Conservation (phyloP, 306 rosid genomes). For the Quercus robur region DNA sequence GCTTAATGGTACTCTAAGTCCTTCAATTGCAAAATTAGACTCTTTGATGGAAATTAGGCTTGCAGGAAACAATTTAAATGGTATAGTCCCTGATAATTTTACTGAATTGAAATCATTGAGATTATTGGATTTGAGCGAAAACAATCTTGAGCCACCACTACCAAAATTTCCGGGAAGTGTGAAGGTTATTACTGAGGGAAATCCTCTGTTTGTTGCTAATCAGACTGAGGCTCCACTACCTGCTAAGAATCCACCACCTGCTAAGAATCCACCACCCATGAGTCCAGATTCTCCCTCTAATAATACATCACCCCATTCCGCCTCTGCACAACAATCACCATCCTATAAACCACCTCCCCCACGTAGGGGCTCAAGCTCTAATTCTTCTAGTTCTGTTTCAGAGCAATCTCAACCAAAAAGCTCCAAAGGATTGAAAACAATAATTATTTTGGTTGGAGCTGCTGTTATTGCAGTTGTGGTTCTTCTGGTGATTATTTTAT, state of each 20-base stretch:
- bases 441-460: conserved; percentile 27
- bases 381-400: conserved; percentile 17
- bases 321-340: conserved; percentile 21
- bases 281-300: conserved; percentile 25
- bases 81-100: conserved; percentile 48
- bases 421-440: conserved; percentile 26
- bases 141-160: conserved; percentile 61
- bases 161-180: conserved; percentile 50
- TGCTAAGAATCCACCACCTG: conserved; percentile 13
- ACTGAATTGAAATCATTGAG: conserved; percentile 48
- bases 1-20: conserved; percentile 66
- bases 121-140: conserved; percentile 60
- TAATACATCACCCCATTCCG: conserved; percentile 4
- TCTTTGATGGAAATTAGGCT: conserved; percentile 61
- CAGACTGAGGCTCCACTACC: conserved; percentile 29
- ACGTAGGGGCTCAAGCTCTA: conserved; percentile 19
- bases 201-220: conserved; percentile 43
- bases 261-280: conserved; percentile 25
- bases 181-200: conserved; percentile 44
- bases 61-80: conserved; percentile 49
- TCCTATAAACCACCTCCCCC: conserved; percentile 22
- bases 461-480: conserved; percentile 18
- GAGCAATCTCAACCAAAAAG: conserved; percentile 21
- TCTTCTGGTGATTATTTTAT: conserved; percentile 35
- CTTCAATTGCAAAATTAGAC: conserved; percentile 61